Percentiles rank a stretch among this genome's conserved stretches.
phyloP scores from a whole-genome alignment of 108 stramenopile genomes.

The Bacterosira constricta region DNA sequence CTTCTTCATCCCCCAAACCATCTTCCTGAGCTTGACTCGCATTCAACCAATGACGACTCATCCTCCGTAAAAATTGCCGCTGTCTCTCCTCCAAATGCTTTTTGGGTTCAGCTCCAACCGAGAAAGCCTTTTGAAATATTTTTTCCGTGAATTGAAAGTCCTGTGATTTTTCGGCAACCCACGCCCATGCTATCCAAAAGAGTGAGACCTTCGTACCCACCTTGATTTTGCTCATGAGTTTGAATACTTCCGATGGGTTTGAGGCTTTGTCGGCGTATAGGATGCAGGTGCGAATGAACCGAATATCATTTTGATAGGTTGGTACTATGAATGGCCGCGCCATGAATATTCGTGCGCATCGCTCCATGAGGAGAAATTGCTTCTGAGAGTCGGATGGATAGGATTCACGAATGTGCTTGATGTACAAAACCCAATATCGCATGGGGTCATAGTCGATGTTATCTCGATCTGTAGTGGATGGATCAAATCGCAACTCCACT shows the following conservation, averaged over 20 bases:
- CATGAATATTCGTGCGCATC: slow-evolving; percentile 73
- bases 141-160: slow-evolving; percentile 53
- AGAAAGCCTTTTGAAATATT: slow-evolving; percentile 63
- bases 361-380: slow-evolving; percentile 83
- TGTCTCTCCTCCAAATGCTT: slow-evolving; percentile 71
- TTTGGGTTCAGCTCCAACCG: slow-evolving; percentile 70
- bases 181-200: slow-evolving; percentile 68
- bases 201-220: slow-evolving; percentile 61
- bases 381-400: slow-evolving; percentile 74
- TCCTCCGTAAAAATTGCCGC: slow-evolving; percentile 81
- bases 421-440: slow-evolving; percentile 81
- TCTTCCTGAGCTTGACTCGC: slow-evolving; percentile 40
- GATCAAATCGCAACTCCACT: slow-evolving; percentile 23
- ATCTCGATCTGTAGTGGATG: slow-evolving; percentile 19
- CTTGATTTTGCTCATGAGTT: slow-evolving; percentile 70
- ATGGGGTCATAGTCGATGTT: slow-evolving; percentile 64
- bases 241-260: slow-evolving; percentile 68
- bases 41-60: slow-evolving; percentile 84
- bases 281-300: slow-evolving; percentile 81
- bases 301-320: slow-evolving; percentile 65
- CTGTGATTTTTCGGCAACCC: slow-evolving; percentile 49
- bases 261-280: slow-evolving; percentile 81
- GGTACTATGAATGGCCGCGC: slow-evolving; percentile 44
- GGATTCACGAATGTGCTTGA: slow-evolving; percentile 72
- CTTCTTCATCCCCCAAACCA: slow-evolving; percentile 46